These are phyloP conservation scores for Byssoonygena ceratinophila DNA, from an alignment of 2,329 filamentous ascomycete species.

Conservation along the genomic window DNA sequence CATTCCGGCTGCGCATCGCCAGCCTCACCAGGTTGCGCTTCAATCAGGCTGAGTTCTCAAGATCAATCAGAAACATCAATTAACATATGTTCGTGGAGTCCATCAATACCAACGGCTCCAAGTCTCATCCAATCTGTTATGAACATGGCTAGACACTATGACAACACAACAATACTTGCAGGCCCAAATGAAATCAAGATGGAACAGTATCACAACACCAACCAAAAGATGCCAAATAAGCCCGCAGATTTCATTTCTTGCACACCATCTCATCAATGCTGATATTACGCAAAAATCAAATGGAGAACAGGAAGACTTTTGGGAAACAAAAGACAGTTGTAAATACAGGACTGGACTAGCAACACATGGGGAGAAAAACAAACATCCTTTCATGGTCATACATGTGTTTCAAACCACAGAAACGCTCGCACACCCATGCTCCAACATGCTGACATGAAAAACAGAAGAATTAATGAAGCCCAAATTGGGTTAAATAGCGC, in stretches of 20 bases:
- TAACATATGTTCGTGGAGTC: too few species aligned
- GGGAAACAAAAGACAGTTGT: constrained; percentile 7
- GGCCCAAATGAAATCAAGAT: not conserved
- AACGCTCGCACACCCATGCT: constrained; percentile 5
- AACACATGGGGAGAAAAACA: not conserved
- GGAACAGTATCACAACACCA: not conserved
- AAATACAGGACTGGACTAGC: constrained; percentile 2
- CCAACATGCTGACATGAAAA: not conserved
- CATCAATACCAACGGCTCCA: not conserved
- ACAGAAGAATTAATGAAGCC: not conserved
- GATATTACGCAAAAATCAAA: not conserved
- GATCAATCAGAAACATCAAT: too few species aligned
- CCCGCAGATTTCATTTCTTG: constrained; percentile 3
- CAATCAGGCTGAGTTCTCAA: too few species aligned
- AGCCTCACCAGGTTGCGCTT: too few species aligned
- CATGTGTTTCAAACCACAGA: constrained; percentile 8
- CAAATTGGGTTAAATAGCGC: not conserved
- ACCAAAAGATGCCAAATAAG: constrained; percentile 5
- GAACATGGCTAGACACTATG: not conserved
- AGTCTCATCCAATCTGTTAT: not conserved
- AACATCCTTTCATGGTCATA: constrained; percentile 10
- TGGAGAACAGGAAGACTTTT: not conserved
- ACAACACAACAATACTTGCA: not conserved
- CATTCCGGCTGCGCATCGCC: too few species aligned
- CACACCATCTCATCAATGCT: constrained; percentile 3